Conservation (phyloP, 805 yeast species). For the Candida namnaoensis region DNA sequence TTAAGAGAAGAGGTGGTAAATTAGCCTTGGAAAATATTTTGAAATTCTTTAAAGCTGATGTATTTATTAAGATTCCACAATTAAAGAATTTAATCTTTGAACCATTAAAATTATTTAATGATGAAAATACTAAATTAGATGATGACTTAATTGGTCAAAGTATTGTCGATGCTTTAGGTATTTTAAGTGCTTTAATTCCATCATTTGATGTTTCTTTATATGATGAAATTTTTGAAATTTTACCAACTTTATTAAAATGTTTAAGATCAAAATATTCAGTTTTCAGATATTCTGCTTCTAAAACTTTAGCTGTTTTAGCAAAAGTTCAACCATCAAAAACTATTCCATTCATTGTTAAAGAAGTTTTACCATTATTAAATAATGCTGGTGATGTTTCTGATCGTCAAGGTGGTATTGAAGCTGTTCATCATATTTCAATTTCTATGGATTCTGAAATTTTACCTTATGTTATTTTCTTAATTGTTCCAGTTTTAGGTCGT, state of each 20-base stretch:
- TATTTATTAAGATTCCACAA: conserved; percentile 61
- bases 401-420: conserved; percentile 92
- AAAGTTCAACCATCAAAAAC: conserved; percentile 58
- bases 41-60: conserved; percentile 36
- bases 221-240: conserved; percentile 37
- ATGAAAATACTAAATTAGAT: conserved; percentile 20
- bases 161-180: conserved; percentile 80
- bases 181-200: conserved; percentile 66
- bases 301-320: conserved; percentile 77
- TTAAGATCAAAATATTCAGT: conserved; percentile 71
- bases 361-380: conserved; percentile 69
- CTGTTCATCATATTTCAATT: conserved; percentile 74
- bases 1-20: conserved; percentile 81
- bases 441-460: conserved; percentile 84
- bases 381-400: conserved; percentile 62
- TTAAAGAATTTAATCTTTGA: conserved; percentile 56
- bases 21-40: conserved; percentile 57
- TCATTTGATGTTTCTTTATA: conserved; percentile 42
- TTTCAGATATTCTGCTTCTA: conserved; percentile 83
- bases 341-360: conserved; percentile 71
- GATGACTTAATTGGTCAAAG: conserved; percentile 59
- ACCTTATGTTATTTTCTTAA: conserved; percentile 91
- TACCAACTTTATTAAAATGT: conserved; percentile 43
- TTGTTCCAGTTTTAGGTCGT: conserved; percentile 93
- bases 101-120: conserved; percentile 39